Base-by-base conservation (phyloP, 2,329 filamentous ascomycete genomes). In the Apiospora sp. region DNA sequence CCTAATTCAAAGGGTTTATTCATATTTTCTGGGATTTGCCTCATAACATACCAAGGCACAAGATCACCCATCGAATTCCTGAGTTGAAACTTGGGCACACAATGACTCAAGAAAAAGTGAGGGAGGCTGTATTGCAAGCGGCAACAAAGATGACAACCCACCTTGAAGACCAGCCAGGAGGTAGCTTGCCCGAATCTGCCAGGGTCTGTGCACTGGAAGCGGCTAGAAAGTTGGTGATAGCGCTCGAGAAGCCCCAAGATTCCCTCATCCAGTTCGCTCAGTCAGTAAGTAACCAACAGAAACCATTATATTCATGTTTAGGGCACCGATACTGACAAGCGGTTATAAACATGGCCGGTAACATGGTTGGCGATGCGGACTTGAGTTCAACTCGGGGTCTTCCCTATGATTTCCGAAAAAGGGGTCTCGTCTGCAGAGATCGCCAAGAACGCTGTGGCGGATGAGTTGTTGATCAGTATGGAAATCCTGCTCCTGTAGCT, bases 221-320 rank as follows among this genome's bases (percentile, higher is more conserved):
- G n/a, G 61, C 61, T 3, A 22, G 30, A 14, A 22, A 67, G 22
- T 19, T 70, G 12, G 68, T 70, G 27, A 49, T 48, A 51, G 37
- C 68, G 8, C 48, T 70, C 14, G 68, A 70, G 48, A 70, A 70
- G 10, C 49, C 68, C 48, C 46, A 70, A 34, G 68, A 70, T 27
- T 34, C 46, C 24, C 19, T 54, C 5, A 1, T 70, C 10, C 49
- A 43, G 46, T 70, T 70, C 54, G 68, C 30, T 14, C 10, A 22
- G 30, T 37, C 16, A 67, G 61, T 41, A 30, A 24, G 3, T n/a
- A 16, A n/a, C 61, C 30, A 27, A 6, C 6, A 19, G 30, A 7
- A 19, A 30, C 22, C 7, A 10, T 10, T 8, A 19, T 0, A 10
- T 13, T 49, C n/a, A 5, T 49, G 41, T 27, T 8, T 19, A 48